Base-by-base conservation (phyloP, 2,329 filamentous ascomycete species). In the Pseudocercospora vitis region DNA sequence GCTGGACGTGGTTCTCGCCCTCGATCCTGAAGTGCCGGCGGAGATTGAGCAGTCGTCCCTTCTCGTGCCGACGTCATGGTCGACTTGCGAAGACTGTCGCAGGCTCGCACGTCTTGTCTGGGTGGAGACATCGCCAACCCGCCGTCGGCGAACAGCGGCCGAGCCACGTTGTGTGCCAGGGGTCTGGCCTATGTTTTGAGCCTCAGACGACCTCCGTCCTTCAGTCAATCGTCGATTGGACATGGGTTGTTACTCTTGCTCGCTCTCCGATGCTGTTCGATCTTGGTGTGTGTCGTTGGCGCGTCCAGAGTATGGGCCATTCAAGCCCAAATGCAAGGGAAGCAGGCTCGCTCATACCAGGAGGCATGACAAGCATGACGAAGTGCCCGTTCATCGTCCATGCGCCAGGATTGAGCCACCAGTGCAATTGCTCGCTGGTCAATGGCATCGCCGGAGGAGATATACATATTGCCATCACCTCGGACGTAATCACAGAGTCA, bases 291-390 rank as follows among this genome's bases (percentile, higher is more conserved):
- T 28, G 24, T 19, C 24, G 16, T 19, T n/a, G 14, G 32, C 7
- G 32, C 32, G 32, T 35, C 32, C 32, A 16, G 32, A 35, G n/a
- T 11, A 16, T n/a, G 7, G 42, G 24, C 24, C 8, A 18, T 9
- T 29, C 40, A 45, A 28, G 24, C 42, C 37, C 21, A 28, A 31
- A 18, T 45, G 42, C 42, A 45, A 45, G 42, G 42, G 24, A 31
- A 45, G 23, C n/a, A 12, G 42, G 40, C 14, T 14, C 24, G n/a
- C n/a, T 29, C 21, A 31, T 29, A 31, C 42, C 32, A 29, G 24
- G 11, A 29, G 42, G 12, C 14, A 45, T 45, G 42, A 31, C 42
- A 24, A 24, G 18, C 19, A 42, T 24, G 16, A 21, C 37, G 37
- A 23, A 11, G 11, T 14, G 37, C 37, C 33, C 12, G 33, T 14